Base-by-base conservation (phyloP, 116 monocot genomes). In the Phalaenopsis hybrid region DNA sequence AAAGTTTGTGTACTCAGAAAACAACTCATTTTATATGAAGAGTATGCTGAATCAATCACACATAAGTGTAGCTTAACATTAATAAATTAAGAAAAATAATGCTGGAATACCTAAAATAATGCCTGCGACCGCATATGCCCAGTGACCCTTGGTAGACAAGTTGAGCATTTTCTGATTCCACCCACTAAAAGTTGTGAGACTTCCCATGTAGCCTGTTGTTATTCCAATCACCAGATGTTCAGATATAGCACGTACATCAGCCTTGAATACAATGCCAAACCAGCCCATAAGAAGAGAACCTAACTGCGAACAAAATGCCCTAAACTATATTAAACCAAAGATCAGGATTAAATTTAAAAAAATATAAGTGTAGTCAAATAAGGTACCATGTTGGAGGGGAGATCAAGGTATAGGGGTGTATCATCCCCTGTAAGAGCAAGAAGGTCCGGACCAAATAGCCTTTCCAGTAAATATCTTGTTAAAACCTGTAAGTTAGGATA, bases 121-220 rank as follows among this genome's bases (percentile, higher is more conserved):
- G 70, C 97, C 97, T 37, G 82, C 89, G 2, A 90, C 74, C 33
- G 94, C 86, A 84, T 72, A 89, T 41, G 81, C 85, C 97, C 97
- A 97, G 31, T 92, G 89, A 17, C 85, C 87, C 78, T 87, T 80
- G 31, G 92, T 83, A 44, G 93, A 91, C 34, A 94, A 85, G 23
- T 82, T 81, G 72, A 97, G 88, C 94, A 97, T 93, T 88, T 89
- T 92, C 84, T 94, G 94, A 45, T 94, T 97, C 97, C 97, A 97
- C 59, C 94, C 97, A 82, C 97, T 97, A 77, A 94, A 97, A 46
- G 97, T 97, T 43, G 97, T 94, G 76, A 97, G 88, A 76, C 97
- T 97, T 57, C 97, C 97, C 83, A 97, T 68, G 82, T 93, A 97
- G 6, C 94, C 97, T 58, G 97, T 97, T 2, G 93, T 93, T 21